A percentile compares a stretch with the other conserved stretches of the same genome.
Evolutionary conservation across 208 protist genomes (phyloP).

Genomic region (Strigomonas culicis): DNA sequence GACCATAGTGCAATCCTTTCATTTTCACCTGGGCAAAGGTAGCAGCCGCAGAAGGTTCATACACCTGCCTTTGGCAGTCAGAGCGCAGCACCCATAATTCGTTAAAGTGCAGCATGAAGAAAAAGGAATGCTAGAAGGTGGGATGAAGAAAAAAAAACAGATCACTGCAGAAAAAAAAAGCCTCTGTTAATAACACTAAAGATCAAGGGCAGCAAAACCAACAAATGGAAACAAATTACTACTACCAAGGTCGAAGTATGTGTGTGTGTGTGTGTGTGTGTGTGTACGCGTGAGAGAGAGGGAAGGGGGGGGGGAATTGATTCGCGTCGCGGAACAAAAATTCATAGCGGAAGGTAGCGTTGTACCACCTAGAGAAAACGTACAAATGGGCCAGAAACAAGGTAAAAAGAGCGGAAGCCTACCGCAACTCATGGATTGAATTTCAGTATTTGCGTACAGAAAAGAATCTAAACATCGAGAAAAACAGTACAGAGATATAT

Average conservation of each 20-base stretch:
- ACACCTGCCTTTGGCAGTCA: conserved; percentile 36
- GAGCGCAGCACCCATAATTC: conserved; percentile 29
- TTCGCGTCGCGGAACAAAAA: neutral
- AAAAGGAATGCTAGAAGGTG: neutral
- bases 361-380: neutral
- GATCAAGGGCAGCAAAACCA: neutral
- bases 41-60: conserved; percentile 42
- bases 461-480: no score
- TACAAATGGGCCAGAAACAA: no score
- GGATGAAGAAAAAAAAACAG: conserved; percentile 6
- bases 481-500: no score
- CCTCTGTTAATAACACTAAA: neutral
- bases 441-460: conserved; percentile 1
- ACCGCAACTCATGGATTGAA: no score
- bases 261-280: neutral
- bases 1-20: conserved; percentile 93
- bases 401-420: no score
- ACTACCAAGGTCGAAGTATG: neutral
- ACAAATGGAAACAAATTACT: neutral
- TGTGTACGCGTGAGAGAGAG: neutral
- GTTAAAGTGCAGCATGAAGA: conserved; percentile 45
- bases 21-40: conserved; percentile 38
- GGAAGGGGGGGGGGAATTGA: neutral
- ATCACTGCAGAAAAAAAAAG: neutral
- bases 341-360: neutral